A percentile compares a stretch with the other conserved stretches of the same genome.
These are phyloP conservation scores for Pisolithus albus DNA, from an alignment of 768 basidiomycete species.

Conservation along the genomic window DNA sequence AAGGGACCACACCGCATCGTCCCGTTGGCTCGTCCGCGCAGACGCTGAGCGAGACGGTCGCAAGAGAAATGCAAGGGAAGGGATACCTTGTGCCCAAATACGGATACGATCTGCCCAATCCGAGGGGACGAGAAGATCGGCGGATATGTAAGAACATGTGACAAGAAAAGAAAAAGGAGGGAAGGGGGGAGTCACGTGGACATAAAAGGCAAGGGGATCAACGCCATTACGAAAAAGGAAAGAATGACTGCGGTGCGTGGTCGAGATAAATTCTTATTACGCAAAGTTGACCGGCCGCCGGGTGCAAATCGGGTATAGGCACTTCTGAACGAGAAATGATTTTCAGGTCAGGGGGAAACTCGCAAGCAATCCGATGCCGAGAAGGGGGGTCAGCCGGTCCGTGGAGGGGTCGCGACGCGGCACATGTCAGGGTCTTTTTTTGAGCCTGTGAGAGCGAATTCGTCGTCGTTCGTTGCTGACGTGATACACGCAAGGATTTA, in stretches of 20 bases:
- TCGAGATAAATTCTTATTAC: constrained; percentile 8
- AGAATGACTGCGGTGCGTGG: constrained; percentile 6
- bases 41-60: background rate
- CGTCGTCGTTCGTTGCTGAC: background rate
- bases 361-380: background rate
- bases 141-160: constrained; percentile 26
- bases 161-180: constrained; percentile 1
- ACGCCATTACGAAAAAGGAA: constrained; percentile 19
- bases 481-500: background rate
- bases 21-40: background rate
- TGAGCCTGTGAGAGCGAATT: background rate
- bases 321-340: constrained; percentile 8
- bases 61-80: background rate
- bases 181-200: constrained; percentile 5
- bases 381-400: background rate
- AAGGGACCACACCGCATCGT: background rate
- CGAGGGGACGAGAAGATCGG: constrained; percentile 28
- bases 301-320: constrained; percentile 8
- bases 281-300: constrained; percentile 13
- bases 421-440: too few relatives aligned
- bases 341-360: constrained; percentile 9
- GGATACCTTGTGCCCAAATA: constrained; percentile 6
- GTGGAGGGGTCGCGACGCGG: background rate
- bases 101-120: constrained; percentile 19
- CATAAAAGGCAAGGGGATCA: constrained; percentile 25